These are phyloP conservation scores for Pseudonitzschia pungens DNA, from an alignment of 108 stramenopile species.

Conservation along the genomic window DNA sequence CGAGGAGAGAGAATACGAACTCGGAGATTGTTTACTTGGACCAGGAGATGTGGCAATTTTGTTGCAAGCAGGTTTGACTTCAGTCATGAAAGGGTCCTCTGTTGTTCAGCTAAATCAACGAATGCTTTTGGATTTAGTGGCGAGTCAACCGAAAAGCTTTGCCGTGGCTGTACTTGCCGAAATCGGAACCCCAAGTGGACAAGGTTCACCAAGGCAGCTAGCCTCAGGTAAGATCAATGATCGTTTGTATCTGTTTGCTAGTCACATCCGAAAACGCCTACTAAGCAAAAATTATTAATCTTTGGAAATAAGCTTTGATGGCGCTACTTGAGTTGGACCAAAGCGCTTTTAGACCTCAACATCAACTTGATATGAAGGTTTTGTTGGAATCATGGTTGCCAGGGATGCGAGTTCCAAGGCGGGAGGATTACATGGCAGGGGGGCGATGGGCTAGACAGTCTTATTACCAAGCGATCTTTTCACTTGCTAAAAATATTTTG, in stretches of 20 bases:
- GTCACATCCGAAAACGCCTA: constrained; percentile 18
- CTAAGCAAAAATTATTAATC: background rate
- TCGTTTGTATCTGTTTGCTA: background rate
- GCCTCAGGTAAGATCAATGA: constrained; percentile 40
- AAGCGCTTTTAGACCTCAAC: constrained; percentile 67
- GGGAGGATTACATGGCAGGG: constrained; percentile 88
- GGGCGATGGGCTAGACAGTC: constrained; percentile 88
- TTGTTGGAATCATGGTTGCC: constrained; percentile 88
- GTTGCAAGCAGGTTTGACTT: constrained; percentile 86
- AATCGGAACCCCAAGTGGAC: constrained; percentile 75
- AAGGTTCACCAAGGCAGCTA: constrained; percentile 68
- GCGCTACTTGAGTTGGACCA: constrained; percentile 87
- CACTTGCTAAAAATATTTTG: constrained; percentile 69
- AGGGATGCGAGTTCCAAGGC: constrained; percentile 73
- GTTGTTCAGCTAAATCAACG: constrained; percentile 91
- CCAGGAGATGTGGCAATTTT: constrained; percentile 87
- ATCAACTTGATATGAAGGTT: constrained; percentile 76
- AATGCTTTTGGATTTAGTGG: constrained; percentile 88
- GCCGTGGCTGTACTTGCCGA: constrained; percentile 87
- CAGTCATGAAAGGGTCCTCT: constrained; percentile 84
- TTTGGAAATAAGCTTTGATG: constrained; percentile 41
- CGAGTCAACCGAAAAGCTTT: constrained; percentile 80
- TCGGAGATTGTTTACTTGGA: constrained; percentile 88
- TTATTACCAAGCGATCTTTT: constrained; percentile 86
- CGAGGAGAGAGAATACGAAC: constrained; percentile 45